Conservation (phyloP, 2,329 filamentous ascomycete species). For the Verticillium longisporum region DNA sequence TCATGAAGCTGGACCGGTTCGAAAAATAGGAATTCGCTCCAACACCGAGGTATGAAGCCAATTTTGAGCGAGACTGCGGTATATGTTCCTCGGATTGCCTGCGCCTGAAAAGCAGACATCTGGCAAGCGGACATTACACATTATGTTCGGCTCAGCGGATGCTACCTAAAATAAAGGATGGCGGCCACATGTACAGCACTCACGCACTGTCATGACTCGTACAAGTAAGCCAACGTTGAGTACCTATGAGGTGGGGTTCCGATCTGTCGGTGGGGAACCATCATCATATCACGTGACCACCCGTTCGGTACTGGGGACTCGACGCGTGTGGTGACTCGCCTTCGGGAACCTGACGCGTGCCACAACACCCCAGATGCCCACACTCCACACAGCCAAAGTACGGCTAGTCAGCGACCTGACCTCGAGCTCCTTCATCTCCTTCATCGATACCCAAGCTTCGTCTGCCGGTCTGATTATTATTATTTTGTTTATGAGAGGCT, state of each 20-base stretch:
- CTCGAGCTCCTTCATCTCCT: background rate
- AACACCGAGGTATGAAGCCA: too few species aligned
- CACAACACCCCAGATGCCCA: background rate
- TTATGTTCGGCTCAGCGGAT: too few species aligned
- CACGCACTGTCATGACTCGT: too few species aligned
- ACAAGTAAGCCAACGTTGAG: background rate
- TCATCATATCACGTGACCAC: constrained; percentile 7
- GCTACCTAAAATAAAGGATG: too few species aligned
- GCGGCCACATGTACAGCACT: too few species aligned
- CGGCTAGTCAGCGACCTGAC: background rate
- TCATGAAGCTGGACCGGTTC: background rate
- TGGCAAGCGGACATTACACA: too few species aligned
- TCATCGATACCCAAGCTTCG: too few species aligned
- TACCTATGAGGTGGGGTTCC: too few species aligned
- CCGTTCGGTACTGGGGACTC: constrained; percentile 4
- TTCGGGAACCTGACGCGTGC: constrained; percentile 3
- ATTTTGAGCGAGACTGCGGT: too few species aligned
- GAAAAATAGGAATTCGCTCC: background rate
- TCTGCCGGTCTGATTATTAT: background rate
- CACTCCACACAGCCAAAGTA: background rate
- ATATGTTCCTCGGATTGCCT: too few species aligned
- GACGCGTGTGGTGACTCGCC: constrained; percentile 5
- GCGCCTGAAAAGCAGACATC: too few species aligned
- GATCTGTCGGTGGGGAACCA: too few species aligned
- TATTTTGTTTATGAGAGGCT: background rate